Evolutionary conservation across 371 early-diverging fungal species (phyloP).

Genomic region (Mucor racemosus): DNA sequence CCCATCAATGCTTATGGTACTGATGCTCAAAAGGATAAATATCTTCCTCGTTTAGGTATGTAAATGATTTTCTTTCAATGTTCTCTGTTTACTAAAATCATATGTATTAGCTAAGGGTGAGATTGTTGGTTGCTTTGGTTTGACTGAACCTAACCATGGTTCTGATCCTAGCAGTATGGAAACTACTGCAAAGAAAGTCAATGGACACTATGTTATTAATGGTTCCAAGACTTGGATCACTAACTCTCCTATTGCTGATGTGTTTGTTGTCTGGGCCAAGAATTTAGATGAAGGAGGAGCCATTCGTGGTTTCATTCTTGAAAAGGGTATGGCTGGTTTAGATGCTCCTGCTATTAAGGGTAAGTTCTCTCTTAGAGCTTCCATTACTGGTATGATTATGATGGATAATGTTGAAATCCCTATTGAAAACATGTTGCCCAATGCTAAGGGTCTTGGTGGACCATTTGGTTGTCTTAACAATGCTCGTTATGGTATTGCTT

Average conservation of each 20-base stretch:
- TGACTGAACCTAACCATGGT: slow-evolving; percentile 99
- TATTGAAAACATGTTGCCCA: slow-evolving; percentile 86
- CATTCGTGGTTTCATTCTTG: slow-evolving; percentile 95
- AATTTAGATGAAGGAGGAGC: slow-evolving; percentile 76
- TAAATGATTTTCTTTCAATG: neutral
- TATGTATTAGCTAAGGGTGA: slow-evolving; percentile 79
- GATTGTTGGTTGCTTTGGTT: slow-evolving; percentile 90
- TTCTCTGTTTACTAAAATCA: no score
- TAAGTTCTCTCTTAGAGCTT: slow-evolving; percentile 95
- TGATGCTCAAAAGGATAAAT: slow-evolving; percentile 89
- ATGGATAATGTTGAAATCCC: slow-evolving; percentile 98
- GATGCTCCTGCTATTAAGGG: slow-evolving; percentile 91
- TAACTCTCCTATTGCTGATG: slow-evolving; percentile 97
- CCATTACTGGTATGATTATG: slow-evolving; percentile 97
- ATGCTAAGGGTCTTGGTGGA: slow-evolving; percentile 91
- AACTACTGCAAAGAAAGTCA: slow-evolving; percentile 81
- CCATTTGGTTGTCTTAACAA: slow-evolving; percentile 98
- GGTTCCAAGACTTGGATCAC: slow-evolving; percentile 99
- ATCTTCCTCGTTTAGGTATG: slow-evolving; percentile 86
- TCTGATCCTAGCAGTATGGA: slow-evolving; percentile 96
- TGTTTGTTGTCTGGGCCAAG: slow-evolving; percentile 99
- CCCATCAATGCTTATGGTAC: slow-evolving; percentile 96
- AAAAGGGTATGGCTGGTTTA: slow-evolving; percentile 89
- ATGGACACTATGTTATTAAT: slow-evolving; percentile 81
- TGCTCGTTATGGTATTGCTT: slow-evolving; percentile 96